A percentile compares a stretch with the other conserved stretches of the same genome.
Conservation (phyloP, 305 asterid species). For the Rubia occidens region DNA sequence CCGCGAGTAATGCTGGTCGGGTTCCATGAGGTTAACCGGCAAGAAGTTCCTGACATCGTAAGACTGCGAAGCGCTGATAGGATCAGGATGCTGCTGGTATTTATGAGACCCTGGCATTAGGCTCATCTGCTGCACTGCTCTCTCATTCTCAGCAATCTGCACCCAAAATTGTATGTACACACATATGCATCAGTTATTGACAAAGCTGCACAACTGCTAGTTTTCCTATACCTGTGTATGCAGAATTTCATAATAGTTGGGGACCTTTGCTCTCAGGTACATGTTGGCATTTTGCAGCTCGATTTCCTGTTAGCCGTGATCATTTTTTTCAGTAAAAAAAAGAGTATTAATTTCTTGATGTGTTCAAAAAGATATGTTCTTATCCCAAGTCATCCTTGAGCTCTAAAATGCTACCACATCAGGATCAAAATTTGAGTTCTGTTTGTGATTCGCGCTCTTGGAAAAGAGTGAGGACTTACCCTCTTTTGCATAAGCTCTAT, state of each 20-base stretch:
- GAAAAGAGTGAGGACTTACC: conserved; percentile 27
- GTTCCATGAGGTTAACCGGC: conserved; percentile 58
- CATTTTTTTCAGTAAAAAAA: not conserved
- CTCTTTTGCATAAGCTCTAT: conserved; percentile 89
- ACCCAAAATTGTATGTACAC: conserved; percentile 6
- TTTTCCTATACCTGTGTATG: not conserved
- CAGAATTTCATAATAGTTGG: not conserved
- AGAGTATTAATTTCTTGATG: not conserved
- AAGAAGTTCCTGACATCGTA: conserved; percentile 61
- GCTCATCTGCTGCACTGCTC: conserved; percentile 58
- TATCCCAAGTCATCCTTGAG: too few species aligned
- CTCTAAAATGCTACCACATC: too few species aligned
- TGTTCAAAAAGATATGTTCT: not conserved
- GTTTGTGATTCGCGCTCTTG: too few species aligned
- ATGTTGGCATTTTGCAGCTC: conserved; percentile 85
- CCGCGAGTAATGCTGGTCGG: conserved; percentile 55
- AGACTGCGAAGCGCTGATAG: conserved; percentile 31
- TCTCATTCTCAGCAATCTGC: conserved; percentile 80
- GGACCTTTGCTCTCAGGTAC: conserved; percentile 78
- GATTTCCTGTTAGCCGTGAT: conserved; percentile 40
- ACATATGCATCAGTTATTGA: not conserved
- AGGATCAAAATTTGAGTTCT: too few species aligned
- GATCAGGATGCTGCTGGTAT: conserved; percentile 27
- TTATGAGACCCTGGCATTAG: conserved; percentile 46
- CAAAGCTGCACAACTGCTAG: not conserved